Evolutionary conservation across 305 asterid species (phyloP).

Genomic region (Fraxinus dipetala): DNA sequence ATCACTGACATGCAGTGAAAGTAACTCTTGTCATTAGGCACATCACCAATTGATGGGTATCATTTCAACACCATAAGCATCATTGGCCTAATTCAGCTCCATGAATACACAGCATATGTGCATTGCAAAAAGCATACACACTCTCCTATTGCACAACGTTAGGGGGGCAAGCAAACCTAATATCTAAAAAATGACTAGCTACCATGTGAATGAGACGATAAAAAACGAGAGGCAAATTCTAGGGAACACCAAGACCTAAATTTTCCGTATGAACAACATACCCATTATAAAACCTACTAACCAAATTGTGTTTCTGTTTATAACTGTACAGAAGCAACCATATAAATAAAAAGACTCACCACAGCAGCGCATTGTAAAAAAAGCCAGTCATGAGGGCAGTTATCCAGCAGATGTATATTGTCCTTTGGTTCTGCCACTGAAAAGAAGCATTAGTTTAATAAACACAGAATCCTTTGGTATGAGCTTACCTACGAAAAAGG

Average conservation of each 20-base stretch:
- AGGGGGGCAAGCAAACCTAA: background rate
- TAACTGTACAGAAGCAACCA: background rate
- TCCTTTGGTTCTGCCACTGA: slow-evolving; percentile 90
- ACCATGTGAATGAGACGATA: background rate
- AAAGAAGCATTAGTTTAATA: slow-evolving; percentile 21
- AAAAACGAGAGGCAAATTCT: background rate
- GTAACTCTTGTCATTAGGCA: background rate
- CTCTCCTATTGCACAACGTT: background rate
- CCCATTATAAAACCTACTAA: background rate
- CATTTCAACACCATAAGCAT: background rate
- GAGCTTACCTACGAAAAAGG: slow-evolving; percentile 27
- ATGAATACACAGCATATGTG: background rate
- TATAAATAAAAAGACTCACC: slow-evolving; percentile 46
- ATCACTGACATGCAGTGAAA: background rate
- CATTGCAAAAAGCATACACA: background rate
- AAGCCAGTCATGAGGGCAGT: slow-evolving; percentile 95
- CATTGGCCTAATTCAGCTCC: background rate
- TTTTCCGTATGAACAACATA: background rate
- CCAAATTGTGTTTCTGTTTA: background rate
- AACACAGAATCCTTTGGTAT: background rate
- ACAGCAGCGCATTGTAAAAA: slow-evolving; percentile 89
- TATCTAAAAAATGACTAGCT: background rate
- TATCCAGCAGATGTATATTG: slow-evolving; percentile 74
- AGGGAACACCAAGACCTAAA: background rate
- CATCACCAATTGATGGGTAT: background rate